A percentile compares a stretch with the other conserved stretches of the same genome.
These are phyloP conservation scores for Xylaria arbuscula DNA, from an alignment of 2,329 filamentous ascomycete genomes.

Conservation along the genomic window DNA sequence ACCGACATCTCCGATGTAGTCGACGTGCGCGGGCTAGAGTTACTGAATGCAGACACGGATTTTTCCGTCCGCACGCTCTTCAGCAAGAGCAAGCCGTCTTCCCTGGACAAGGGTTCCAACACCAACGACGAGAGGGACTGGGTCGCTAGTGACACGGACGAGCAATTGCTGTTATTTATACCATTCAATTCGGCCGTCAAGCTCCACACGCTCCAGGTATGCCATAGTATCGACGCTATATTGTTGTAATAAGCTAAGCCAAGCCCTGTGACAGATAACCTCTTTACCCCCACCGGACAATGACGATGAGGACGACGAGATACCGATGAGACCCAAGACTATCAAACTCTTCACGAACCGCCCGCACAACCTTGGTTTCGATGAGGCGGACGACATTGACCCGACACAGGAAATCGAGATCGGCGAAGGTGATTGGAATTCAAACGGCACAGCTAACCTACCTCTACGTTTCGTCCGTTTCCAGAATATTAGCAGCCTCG, in stretches of 20 bases:
- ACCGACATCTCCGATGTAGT: constrained; percentile 84
- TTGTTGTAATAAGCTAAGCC: constrained; percentile 29
- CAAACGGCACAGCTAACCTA: constrained; percentile 77
- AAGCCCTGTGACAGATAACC: constrained; percentile 73
- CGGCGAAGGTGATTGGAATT: constrained; percentile 81
- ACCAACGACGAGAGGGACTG: constrained; percentile 88
- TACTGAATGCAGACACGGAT: constrained; percentile 86
- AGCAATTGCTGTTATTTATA: constrained; percentile 92
- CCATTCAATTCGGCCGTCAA: constrained; percentile 91
- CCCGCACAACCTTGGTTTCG: constrained; percentile 90
- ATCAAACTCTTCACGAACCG: constrained; percentile 90
- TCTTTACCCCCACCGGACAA: constrained; percentile 74
- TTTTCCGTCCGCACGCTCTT: constrained; percentile 79
- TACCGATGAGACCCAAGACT: constrained; percentile 82
- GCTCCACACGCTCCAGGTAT: constrained; percentile 81
- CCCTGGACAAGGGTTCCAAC: constrained; percentile 89
- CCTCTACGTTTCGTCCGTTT: constrained; percentile 94
- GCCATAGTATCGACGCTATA: constrained; percentile 7
- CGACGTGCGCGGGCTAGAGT: constrained; percentile 81
- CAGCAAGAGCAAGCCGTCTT: constrained; percentile 67
- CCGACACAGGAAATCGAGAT: constrained; percentile 85
- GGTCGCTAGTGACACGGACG: constrained; percentile 96
- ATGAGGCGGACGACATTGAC: constrained; percentile 88
- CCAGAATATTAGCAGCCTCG: constrained; percentile 88
- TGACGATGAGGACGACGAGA: constrained; percentile 63